Evolutionary conservation across 2,329 filamentous ascomycete species (phyloP), one percentile per base, ranked within the genome.

Genomic region (Beauveria sp.): DNA sequence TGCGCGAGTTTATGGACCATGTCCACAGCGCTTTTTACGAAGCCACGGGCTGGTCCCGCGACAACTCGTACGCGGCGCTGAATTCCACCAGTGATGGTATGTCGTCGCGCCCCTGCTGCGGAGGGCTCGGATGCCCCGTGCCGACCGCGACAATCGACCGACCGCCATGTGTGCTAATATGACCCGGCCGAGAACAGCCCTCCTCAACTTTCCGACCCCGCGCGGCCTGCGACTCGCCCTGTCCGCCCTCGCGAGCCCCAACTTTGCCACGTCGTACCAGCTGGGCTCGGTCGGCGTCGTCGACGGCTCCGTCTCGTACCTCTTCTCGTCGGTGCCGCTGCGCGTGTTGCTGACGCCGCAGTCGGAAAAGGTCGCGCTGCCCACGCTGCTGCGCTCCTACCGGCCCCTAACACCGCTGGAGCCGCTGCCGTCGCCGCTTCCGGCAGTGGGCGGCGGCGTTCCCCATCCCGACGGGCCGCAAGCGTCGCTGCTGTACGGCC

Each of bases 1-100:
- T 97, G 93, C 87, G 95, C 79, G 89, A 93, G 77, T 97, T 96
- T 80, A 96, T 97, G 91, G 92, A 96, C 77, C 93, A 96, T 80
- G 88, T 97, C 79, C 91, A 96, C 77, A 84, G 89, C 77, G 90
- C 91, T 70, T 97, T 96, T 78, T 90, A 91, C 74, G 83, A 89
- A 73, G 88, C 89, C 62, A 93, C 92, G 51, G 84, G 88, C 73
- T 97, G 93, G 93, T 90, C 93, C 72, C 83, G 86, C 70, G 91
- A 97, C 79, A 96, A 96, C 76, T 95, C 90, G 64, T 97, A 97
- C 77, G 88, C 90, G 67, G 86, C 88, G 66, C 80, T 97, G 70
- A 96, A 92, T 68, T 87, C 88, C 62, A 96, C 91, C 4, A 86
- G 91, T 53, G 85, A 91, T 79, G 90, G 89, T 90, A 79, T 66